Base-by-base conservation (phyloP, 2,329 filamentous ascomycete species). In the Aspergillus novoparasiticus region DNA sequence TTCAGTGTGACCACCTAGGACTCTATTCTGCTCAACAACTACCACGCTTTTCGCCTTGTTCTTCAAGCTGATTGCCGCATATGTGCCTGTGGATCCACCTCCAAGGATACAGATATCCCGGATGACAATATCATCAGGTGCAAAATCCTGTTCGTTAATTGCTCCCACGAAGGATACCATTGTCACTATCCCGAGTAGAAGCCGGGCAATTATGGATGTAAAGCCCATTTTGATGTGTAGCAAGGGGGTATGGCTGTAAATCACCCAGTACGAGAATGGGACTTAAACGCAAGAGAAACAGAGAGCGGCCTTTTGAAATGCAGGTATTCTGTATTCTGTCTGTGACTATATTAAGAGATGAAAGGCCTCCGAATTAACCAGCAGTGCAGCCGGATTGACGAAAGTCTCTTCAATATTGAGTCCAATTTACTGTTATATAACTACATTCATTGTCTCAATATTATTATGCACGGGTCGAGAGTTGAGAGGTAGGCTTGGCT, bases 61-160 rank as follows among this genome's bases (percentile, higher is more conserved):
- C 9, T 66, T 65, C 1, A 80, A 65, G 6, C 66, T 65, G 48
- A 79, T 69, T 23, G 74, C 75, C 1, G 73, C 69, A 61, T 78
- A 76, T 2, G 75, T 75, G 10, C 78, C 77, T 14, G 71, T 67
- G 6, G 75, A 70, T 16, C 78, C 77, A 19, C 76, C 77, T 1
- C 78, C 78, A 30, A 79, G 69, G 14, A 80, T 67, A 48, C 64
- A 67, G 28, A 79, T 69, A 65, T 79, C 76, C n/a, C 69, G 69
- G 36, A 64, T 60, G 28, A 73, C 59, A 14, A 68, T 64, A 12
- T 70, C 58, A 8, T 59, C 59, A 28, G 39, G 6, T 1, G 54
- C 43, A 28, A 58, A 58, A 4, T 14, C 21, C 4, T 26, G 26
- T 14, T 51, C 28, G 6, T 51, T n/a, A 3, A 30, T 19, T 10